These are phyloP conservation scores for Solanum piurae DNA, from an alignment of 257 asterid species.

Conservation along the genomic window DNA sequence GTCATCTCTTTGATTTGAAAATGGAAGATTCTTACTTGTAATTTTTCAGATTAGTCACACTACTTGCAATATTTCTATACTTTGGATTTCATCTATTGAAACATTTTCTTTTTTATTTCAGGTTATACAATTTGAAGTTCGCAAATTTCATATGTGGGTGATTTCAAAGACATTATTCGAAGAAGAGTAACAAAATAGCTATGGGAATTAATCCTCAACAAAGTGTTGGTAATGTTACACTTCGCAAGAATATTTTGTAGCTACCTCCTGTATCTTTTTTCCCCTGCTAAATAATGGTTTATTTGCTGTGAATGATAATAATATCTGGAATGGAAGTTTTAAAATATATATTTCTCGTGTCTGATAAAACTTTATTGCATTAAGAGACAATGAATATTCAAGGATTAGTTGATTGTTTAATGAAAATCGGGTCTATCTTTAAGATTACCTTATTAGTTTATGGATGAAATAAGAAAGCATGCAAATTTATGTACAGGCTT, in stretches of 20 bases:
- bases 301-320: neutral
- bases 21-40: too few species aligned
- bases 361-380: neutral
- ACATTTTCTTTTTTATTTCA: too few species aligned
- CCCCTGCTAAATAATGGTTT: neutral
- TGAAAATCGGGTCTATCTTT: neutral
- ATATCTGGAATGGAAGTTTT: neutral
- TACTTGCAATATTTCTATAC: too few species aligned
- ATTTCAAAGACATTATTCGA: too few species aligned
- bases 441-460: neutral
- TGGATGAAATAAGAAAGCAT: neutral
- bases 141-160: too few species aligned
- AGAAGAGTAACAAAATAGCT: too few species aligned
- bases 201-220: slow-evolving; percentile 93
- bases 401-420: neutral
- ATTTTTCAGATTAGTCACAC: too few species aligned
- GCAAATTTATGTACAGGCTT: neutral
- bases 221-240: slow-evolving; percentile 68
- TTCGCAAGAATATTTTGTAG: neutral
- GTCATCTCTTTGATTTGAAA: too few species aligned
- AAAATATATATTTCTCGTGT: neutral
- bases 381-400: neutral
- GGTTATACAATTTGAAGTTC: too few species aligned
- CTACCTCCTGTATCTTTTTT: neutral
- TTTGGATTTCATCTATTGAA: too few species aligned